Base-by-base conservation (phyloP, 192 early-diverging fungal species). In the Spizellomyces sp. region DNA sequence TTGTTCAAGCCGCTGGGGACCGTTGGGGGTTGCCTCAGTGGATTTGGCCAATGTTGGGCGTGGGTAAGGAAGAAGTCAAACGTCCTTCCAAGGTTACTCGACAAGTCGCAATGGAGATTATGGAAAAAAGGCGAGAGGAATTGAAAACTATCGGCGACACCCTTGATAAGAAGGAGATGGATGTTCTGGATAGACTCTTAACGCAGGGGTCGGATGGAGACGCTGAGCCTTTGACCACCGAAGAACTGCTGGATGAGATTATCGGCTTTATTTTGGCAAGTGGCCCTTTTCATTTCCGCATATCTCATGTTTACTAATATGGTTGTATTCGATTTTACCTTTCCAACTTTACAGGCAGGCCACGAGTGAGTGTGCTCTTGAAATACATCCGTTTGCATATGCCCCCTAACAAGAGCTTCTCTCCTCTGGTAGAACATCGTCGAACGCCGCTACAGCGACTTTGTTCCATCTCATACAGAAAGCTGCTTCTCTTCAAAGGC, bases 181-280 rank as follows among this genome's bases (percentile, higher is more conserved):
- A 73, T 56, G 71, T 73, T 9, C 36, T 73, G 63, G 71, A 73
- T 46, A n/a, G 62, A 10, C 19, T 73, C 12, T 27, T 73, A 7
- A 42, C 48, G 14, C 64, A 61, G 8, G 15, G 15, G 22, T 12
- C 12, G 2, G 14, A 41, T 12, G 60, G 46, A 12, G 43, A 70
- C 58, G 56, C 54, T 7, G 58, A 75, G 67, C 42, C 10, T 45
- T 62, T 78, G 62, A 41, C 67, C 17, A 58, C 75, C 2, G 65
- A 74, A 1, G 82, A 79, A 12, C 62, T 87, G 4, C 59, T 75
- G 14, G 81, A 81, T 45, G 84, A 87, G 58, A 56, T 79, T 8
- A 56, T 87, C 5, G 75, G 73, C 12, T 67, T 87, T 2, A 76
- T 81, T 4, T 75, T 86, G 63, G 85, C 85, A 36, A 84, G 85